A percentile compares a stretch with the other conserved stretches of the same genome.
Conservation (phyloP, 2,329 filamentous ascomycete species). For the Aciculosporium take region DNA sequence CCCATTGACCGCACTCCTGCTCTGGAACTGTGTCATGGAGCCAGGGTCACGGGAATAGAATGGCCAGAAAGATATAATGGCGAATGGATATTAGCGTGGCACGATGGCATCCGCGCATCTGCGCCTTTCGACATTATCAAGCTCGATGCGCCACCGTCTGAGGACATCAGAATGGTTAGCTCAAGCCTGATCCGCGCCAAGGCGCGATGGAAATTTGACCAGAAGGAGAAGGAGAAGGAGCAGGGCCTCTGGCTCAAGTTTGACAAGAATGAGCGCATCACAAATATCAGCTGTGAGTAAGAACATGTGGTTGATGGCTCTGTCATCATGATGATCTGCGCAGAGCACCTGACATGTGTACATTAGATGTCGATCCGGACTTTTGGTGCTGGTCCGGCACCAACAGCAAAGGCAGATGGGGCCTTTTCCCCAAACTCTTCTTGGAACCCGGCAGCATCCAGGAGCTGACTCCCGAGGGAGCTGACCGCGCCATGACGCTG, state of each 20-base stretch:
- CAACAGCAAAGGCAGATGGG: slow-evolving; percentile 37
- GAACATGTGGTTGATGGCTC: neutral
- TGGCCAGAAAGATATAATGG: slow-evolving; percentile 38
- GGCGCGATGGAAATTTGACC: slow-evolving; percentile 39
- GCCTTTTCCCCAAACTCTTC: slow-evolving; percentile 37
- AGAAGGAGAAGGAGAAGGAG: slow-evolving; percentile 29
- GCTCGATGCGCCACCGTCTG: slow-evolving; percentile 31
- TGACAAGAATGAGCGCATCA: slow-evolving; percentile 52
- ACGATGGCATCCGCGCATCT: slow-evolving; percentile 36
- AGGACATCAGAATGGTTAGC: slow-evolving; percentile 31
- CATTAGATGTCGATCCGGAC: slow-evolving; percentile 27
- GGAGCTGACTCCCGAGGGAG: slow-evolving; percentile 17
- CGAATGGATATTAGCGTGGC: slow-evolving; percentile 44
- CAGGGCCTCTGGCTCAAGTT: slow-evolving; percentile 41
- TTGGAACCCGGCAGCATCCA: slow-evolving; percentile 32
- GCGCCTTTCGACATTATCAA: slow-evolving; percentile 34
- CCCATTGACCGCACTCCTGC: slow-evolving; percentile 30
- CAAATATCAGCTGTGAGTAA: slow-evolving; percentile 45
- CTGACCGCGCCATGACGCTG: slow-evolving; percentile 17
- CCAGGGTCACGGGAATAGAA: slow-evolving; percentile 34
- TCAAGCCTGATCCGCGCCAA: slow-evolving; percentile 33
- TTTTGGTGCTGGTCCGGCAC: slow-evolving; percentile 44
- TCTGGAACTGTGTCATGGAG: slow-evolving; percentile 33
- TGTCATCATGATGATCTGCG: neutral
- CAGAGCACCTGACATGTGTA: neutral